phyloP scores from a whole-genome alignment of 495 filamentous ascomycete species.

The Lasiosphaeris hirsuta region DNA sequence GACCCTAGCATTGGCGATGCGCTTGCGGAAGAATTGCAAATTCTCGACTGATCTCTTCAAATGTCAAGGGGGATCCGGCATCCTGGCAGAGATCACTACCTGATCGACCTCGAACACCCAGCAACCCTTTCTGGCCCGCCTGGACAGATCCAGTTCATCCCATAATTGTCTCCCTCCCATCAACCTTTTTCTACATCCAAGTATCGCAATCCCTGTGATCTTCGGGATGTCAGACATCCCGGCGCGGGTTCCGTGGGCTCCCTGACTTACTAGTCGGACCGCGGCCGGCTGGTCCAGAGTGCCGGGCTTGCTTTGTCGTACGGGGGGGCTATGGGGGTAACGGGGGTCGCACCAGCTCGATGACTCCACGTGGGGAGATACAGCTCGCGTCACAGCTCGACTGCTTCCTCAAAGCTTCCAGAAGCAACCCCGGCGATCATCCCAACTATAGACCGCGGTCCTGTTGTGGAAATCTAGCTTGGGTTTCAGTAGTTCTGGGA shows the following conservation, averaged over 20 bases:
- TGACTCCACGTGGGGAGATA: background rate
- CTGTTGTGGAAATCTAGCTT: too few relatives aligned
- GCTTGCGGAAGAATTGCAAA: constrained; percentile 3
- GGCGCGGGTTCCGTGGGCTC: constrained; percentile 5
- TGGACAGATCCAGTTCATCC: constrained; percentile 40
- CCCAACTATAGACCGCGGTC: background rate
- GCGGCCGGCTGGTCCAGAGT: constrained; percentile 22
- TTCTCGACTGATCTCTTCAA: constrained; percentile 4
- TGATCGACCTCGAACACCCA: constrained; percentile 9
- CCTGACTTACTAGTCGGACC: constrained; percentile 1
- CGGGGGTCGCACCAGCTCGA: too few relatives aligned
- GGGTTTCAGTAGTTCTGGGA: too few relatives aligned
- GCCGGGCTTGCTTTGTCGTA: constrained; percentile 14
- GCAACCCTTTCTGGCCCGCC: constrained; percentile 9
- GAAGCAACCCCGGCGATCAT: background rate
- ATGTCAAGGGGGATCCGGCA: background rate
- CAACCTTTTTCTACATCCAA: constrained; percentile 9
- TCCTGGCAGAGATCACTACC: constrained; percentile 12
- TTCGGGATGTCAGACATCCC: constrained; percentile 6
- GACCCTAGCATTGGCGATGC: background rate
- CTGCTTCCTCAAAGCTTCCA: constrained; percentile 1
- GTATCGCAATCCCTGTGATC: constrained; percentile 15
- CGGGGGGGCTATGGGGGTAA: background rate
- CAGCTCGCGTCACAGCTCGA: background rate
- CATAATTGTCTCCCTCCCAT: constrained; percentile 19